A percentile compares a stretch with the other conserved stretches of the same genome.
Evolutionary conservation across 2,329 filamentous ascomycete species (phyloP).

Genomic region (Leptodontidium sp.): DNA sequence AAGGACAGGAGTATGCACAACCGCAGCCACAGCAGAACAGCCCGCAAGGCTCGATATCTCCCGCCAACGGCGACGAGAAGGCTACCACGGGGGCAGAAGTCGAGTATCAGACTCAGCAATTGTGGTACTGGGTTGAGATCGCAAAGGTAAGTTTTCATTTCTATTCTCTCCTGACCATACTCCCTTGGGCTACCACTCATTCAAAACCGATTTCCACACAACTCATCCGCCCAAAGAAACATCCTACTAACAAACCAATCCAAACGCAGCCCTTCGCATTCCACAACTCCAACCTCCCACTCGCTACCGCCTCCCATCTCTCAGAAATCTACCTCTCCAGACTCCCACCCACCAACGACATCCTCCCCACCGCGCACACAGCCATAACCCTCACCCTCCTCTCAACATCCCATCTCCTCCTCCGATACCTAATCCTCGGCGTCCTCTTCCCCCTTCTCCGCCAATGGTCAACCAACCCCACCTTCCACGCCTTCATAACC

Average conservation of each 20-base stretch:
- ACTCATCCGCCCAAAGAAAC: background rate
- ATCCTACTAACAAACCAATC: background rate
- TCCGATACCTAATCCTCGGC: background rate
- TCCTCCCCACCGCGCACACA: background rate
- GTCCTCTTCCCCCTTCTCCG: conserved; percentile 4
- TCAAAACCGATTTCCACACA: too few relatives aligned
- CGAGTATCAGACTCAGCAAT: background rate
- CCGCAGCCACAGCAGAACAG: background rate
- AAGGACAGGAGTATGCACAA: background rate
- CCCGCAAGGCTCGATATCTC: background rate
- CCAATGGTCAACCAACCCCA: background rate
- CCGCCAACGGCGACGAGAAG: background rate
- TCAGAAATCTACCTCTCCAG: conserved; percentile 6
- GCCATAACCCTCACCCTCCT: conserved; percentile 3
- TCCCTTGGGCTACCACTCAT: background rate
- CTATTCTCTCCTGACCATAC: background rate
- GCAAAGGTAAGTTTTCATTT: background rate
- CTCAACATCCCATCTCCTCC: background rate
- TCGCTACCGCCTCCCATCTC: background rate
- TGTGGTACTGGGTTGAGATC: conserved; percentile 14
- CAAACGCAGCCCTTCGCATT: conserved; percentile 1
- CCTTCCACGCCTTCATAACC: background rate
- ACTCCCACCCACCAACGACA: background rate
- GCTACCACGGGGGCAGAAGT: background rate
- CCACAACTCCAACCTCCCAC: background rate